Evolutionary conservation across 1,284 basidiomycete species (phyloP).

Genomic region (Sanghuangporus baumii): DNA sequence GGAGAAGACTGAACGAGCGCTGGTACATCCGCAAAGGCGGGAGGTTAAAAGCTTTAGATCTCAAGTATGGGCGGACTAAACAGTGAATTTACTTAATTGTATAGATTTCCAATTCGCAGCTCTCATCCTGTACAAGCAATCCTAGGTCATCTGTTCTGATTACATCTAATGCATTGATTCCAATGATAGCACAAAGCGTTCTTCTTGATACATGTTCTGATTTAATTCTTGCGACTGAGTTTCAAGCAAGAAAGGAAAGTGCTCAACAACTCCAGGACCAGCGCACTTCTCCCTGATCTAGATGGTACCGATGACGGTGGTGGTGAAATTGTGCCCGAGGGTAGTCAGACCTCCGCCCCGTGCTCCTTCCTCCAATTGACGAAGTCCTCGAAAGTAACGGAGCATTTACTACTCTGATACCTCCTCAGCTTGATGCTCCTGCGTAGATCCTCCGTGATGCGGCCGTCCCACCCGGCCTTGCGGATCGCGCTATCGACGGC

Average conservation of each 20-base stretch:
- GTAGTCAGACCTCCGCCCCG: slow-evolving; percentile 27
- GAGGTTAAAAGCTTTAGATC: slow-evolving; percentile 40
- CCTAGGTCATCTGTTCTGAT: neutral
- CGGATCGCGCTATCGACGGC: slow-evolving; percentile 87
- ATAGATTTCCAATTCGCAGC: too few relatives aligned
- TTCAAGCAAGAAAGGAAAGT: neutral
- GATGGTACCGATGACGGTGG: too few relatives aligned
- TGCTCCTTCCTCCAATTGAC: slow-evolving; percentile 59
- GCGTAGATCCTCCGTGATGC: slow-evolving; percentile 79
- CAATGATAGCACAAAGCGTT: neutral
- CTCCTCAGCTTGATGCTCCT: slow-evolving; percentile 72
- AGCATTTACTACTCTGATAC: slow-evolving; percentile 80
- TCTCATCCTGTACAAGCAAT: too few relatives aligned
- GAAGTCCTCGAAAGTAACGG: slow-evolving; percentile 75
- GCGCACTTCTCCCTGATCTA: too few relatives aligned
- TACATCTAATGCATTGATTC: neutral
- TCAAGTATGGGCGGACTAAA: slow-evolving; percentile 22
- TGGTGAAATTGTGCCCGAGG: neutral
- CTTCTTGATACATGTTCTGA: neutral
- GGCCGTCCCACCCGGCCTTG: slow-evolving; percentile 87
- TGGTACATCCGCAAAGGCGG: slow-evolving; percentile 46
- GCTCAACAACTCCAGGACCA: neutral
- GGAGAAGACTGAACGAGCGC: slow-evolving; percentile 45
- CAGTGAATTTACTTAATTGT: neutral
- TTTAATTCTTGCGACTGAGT: neutral